Base-by-base conservation (phyloP, 352 stramenopile genomes). In the Thraustochytrium striatum region DNA sequence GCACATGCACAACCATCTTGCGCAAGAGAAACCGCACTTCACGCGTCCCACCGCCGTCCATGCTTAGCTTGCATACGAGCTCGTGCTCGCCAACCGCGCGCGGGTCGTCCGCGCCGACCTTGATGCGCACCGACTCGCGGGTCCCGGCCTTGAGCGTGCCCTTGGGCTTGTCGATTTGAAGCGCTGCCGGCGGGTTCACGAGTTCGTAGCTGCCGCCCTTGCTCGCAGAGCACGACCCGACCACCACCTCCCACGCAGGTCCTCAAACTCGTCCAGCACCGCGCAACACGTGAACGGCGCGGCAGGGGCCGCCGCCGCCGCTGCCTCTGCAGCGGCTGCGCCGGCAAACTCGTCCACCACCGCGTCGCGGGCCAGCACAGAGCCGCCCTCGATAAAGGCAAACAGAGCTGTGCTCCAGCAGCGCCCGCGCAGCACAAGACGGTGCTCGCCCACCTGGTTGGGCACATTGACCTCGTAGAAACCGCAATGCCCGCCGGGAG, bases 401-500 rank as follows among this genome's bases (percentile, higher is more conserved):
- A 70, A 75, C 5, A 75, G 13, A 7, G 65, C 41, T 16, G 43
- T 9, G 8, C 21, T 72, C 65, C 65, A 75, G 11, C 30, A 30
- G 30, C 65, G 65, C n/a, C 65, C 65, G 19, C 50, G 65, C 13
- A 75, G 52, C 8, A 92, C 84, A 92, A 92, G 61, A 85, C 90
- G 39, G 87, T 92, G 58, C 86, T 87, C 2, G 52, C 79, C 5
- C 83, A 85, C 1, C 84, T 82, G 13, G 87, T 92, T 69, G 61
- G 83, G 50, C 85, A 88, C 21, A 79, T 92, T 0, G 86, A 89
- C 2, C 80, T 93, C 7, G 86, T 87, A 3, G 79, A 88, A 3
- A 81, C 91, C 1, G 86, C 91, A 59, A 86, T 61, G 7, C 58
- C 89, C 21, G 82, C 91, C 50, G 86, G 7, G 82, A 92, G 81